These are phyloP conservation scores for Paracoccidioides lutzii DNA, from an alignment of 2,329 filamentous ascomycete genomes.

Conservation along the genomic window DNA sequence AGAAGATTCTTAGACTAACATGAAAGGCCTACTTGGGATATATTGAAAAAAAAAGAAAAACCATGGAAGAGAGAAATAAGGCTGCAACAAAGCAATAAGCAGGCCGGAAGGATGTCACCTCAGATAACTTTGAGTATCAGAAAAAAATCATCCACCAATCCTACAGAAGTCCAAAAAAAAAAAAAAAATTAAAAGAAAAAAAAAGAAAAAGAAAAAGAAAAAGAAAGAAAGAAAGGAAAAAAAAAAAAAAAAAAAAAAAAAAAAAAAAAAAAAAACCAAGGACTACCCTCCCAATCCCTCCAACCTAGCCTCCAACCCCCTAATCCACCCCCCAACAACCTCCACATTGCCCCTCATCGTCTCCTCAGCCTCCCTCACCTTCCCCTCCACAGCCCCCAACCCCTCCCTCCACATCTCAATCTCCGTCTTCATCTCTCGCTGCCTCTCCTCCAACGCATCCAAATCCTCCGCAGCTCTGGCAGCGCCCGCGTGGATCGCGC, in stretches of 20 bases:
- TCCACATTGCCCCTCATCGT: conserved; percentile 68
- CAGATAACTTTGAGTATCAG: not conserved
- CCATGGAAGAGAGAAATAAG: not conserved
- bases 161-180: not conserved
- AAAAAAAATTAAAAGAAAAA: not conserved
- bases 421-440: conserved; percentile 70
- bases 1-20: not conserved
- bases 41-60: not conserved
- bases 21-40: not conserved
- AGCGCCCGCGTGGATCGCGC: conserved; percentile 75
- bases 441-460: conserved; percentile 62
- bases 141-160: not conserved
- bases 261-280: not conserved
- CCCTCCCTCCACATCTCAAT: conserved; percentile 77
- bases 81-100: not conserved
- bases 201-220: not conserved
- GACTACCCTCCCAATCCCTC: conserved; percentile 38
- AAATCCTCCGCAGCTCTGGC: conserved; percentile 68
- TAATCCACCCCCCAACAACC: conserved; percentile 79
- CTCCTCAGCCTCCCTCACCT: conserved; percentile 56
- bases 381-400: conserved; percentile 62
- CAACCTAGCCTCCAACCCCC: conserved; percentile 68
- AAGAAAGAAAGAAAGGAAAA: not conserved
- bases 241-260: not conserved
- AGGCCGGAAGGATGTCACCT: not conserved